These are phyloP conservation scores for Lentinula raphanica DNA, from an alignment of 768 basidiomycete species.

Conservation along the genomic window DNA sequence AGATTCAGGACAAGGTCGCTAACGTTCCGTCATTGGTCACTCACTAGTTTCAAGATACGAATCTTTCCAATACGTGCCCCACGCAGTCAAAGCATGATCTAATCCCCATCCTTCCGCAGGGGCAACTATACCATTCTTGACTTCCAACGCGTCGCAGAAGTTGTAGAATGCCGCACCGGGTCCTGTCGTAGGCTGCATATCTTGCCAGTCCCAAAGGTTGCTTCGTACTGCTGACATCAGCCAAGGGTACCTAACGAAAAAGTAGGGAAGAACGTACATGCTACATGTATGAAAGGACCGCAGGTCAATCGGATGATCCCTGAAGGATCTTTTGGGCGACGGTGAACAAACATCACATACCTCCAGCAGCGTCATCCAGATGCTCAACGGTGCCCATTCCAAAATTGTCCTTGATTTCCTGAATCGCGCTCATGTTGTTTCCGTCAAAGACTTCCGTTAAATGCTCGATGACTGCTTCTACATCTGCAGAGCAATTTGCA, in stretches of 20 bases:
- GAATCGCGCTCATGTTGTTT: constrained; percentile 40
- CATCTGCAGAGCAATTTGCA: constrained; percentile 67
- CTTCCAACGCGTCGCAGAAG: constrained; percentile 67
- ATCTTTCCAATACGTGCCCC: constrained; percentile 54
- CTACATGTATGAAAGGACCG: not conserved
- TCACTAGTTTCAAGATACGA: constrained; percentile 26
- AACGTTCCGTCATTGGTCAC: not conserved
- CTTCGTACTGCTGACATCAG: constrained; percentile 45
- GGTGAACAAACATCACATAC: constrained; percentile 23
- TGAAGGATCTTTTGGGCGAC: too few relatives aligned
- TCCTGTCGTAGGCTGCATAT: constrained; percentile 46
- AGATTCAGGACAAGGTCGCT: not conserved
- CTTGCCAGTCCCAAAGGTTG: constrained; percentile 68
- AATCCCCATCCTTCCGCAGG: constrained; percentile 56
- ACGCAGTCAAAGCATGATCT: constrained; percentile 52
- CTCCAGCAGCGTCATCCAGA: constrained; percentile 61
- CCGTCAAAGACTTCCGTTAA: constrained; percentile 52
- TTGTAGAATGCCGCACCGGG: constrained; percentile 43
- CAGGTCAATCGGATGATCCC: too few relatives aligned
- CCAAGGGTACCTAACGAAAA: constrained; percentile 33
- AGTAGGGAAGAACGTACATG: constrained; percentile 25
- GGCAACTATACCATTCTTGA: constrained; percentile 49
- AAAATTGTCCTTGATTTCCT: constrained; percentile 51
- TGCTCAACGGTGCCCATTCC: constrained; percentile 55
- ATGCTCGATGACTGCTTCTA: constrained; percentile 56